Base-by-base conservation (phyloP, 2,329 filamentous ascomycete genomes). In the Alternaria brassicicola region DNA sequence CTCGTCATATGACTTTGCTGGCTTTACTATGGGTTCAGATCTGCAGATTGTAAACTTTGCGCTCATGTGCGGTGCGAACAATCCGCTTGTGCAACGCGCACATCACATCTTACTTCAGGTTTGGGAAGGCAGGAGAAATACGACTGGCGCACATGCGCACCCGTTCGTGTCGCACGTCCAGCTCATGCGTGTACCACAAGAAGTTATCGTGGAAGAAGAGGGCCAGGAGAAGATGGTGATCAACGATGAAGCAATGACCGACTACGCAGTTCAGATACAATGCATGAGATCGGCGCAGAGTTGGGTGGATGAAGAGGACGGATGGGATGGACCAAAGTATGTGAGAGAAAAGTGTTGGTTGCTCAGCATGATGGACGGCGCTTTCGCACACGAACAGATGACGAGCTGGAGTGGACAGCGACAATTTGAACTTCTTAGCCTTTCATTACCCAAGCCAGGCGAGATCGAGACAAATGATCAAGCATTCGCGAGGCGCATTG, bases 261-360 rank as follows among this genome's bases (percentile, higher is more conserved):
- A 87, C 64, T 87, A 87, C 61, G 85, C 86, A 54, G 81, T 83
- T 38, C 84, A 87, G 59, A 84, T 83, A 3, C 84, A 86, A 59
- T 82, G 77, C 3, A 79, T 85, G 61, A 79, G 77, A 6, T 73
- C 83, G 71, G 84, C 82, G 1, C 81, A 85, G 80, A 79, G 81
- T 2, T 78, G 84, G 5, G 66, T 85, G 0, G 84, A 86, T 59
- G 74, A 79, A 3, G 79, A 81, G 28, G 80, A 79, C 28, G 75
- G 69, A 0, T 87, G 85, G 85, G 72, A 87, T 65, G 84, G 85
- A 1, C 84, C 85, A 0, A 69, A 75, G 33, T 87, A 86, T 61
- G 76, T 78, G 2, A 71, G 75, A 2, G 68, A 84, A 52, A 66
- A 67, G 46, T 65, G 62, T 23, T 70, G 63, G 63, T 21, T 71